Evolutionary conservation across 805 yeast genomes (phyloP).

Genomic region (Jamesozyma piceae): DNA sequence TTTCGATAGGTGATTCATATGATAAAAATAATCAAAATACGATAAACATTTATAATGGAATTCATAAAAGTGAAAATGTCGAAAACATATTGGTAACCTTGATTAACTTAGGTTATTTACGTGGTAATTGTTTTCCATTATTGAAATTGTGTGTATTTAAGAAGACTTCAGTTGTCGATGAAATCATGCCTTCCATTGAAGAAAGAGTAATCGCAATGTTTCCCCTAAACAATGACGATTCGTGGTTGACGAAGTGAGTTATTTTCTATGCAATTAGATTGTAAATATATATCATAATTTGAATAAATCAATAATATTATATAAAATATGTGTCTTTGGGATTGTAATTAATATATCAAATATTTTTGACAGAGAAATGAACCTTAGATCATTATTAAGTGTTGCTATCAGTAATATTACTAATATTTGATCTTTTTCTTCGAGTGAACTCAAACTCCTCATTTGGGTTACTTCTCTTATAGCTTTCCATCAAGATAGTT

Average conservation of each 20-base stretch:
- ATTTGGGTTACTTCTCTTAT: background rate
- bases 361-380: too few relatives aligned
- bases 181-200: slow-evolving; percentile 24
- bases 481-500: background rate
- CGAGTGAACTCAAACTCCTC: background rate
- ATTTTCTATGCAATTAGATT: too few relatives aligned
- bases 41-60: slow-evolving; percentile 16
- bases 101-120: slow-evolving; percentile 22
- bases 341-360: too few relatives aligned
- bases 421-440: background rate
- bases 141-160: slow-evolving; percentile 24
- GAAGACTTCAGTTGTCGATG: slow-evolving; percentile 18
- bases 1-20: slow-evolving; percentile 13
- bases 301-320: too few relatives aligned
- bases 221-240: slow-evolving; percentile 24
- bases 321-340: too few relatives aligned
- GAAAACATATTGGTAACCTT: slow-evolving; percentile 26
- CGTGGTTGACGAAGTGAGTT: slow-evolving; percentile 17
- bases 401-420: background rate
- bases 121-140: slow-evolving; percentile 29
- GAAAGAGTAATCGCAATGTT: slow-evolving; percentile 21
- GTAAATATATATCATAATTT: too few relatives aligned
- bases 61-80: slow-evolving; percentile 16
- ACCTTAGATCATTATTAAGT: background rate
- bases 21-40: background rate